phyloP scores from a whole-genome alignment of 495 filamentous ascomycete species.

The Aspergillus asperescens region DNA sequence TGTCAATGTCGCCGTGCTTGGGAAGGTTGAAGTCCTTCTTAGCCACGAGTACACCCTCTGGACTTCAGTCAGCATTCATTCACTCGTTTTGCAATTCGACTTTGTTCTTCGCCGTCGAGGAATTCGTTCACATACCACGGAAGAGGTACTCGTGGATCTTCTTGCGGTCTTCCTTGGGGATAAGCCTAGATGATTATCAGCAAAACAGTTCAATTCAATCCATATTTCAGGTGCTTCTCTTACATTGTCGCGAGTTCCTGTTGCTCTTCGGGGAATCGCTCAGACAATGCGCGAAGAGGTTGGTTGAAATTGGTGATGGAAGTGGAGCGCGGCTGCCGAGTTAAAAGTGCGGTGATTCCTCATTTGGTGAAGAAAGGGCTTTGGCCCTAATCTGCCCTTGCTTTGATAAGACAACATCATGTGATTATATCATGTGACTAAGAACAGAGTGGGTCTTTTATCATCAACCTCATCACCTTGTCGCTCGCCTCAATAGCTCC shows the following conservation, averaged over 20 bases:
- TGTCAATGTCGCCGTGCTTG: constrained; percentile 92
- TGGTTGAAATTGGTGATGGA: constrained; percentile 36
- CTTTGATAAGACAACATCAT: constrained; percentile 8
- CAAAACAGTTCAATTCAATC: background rate
- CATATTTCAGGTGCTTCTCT: constrained; percentile 6
- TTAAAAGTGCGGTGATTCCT: constrained; percentile 41
- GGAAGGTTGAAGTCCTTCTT: constrained; percentile 97
- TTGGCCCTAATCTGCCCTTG: constrained; percentile 31
- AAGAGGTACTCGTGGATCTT: constrained; percentile 99
- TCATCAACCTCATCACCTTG: constrained; percentile 1
- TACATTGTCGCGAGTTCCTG: constrained; percentile 59
- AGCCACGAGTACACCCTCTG: constrained; percentile 97
- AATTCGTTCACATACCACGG: constrained; percentile 60
- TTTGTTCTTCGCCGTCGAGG: background rate
- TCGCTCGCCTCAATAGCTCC: background rate
- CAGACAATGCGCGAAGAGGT: constrained; percentile 41
- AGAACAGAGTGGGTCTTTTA: background rate
- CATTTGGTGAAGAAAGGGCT: constrained; percentile 33
- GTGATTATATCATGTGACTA: constrained; percentile 4
- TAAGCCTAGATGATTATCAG: constrained; percentile 60
- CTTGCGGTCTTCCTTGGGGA: constrained; percentile 99
- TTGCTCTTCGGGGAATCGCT: constrained; percentile 56
- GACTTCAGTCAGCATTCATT: constrained; percentile 19
- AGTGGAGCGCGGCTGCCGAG: constrained; percentile 35
- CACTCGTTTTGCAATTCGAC: too few species aligned